phyloP scores from a whole-genome alignment of 208 protist species.

The Leishmania tropica region DNA sequence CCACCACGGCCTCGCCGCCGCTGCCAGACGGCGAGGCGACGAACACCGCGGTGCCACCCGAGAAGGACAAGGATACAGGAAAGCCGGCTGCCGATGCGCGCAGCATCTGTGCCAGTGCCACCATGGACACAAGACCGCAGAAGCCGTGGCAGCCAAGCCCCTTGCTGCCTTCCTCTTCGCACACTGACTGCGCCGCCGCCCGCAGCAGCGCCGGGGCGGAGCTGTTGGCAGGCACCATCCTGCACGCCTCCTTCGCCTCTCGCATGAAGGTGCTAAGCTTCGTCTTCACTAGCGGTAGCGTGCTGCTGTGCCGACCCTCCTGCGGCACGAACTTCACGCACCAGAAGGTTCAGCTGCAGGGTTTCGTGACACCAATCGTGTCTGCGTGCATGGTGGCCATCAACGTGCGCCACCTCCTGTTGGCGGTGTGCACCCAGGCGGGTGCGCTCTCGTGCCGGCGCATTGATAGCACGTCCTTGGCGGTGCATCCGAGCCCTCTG shows the following conservation, averaged over 20 bases:
- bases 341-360: conserved; percentile 42
- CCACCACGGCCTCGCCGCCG: conserved; percentile 5
- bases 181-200: not conserved
- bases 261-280: conserved; percentile 47
- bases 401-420: conserved; percentile 56
- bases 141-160: not conserved
- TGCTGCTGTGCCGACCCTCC: conserved; percentile 49
- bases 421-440: conserved; percentile 58
- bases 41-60: not conserved
- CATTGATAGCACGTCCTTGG: conserved; percentile 25
- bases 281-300: conserved; percentile 55
- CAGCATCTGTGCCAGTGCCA: not conserved
- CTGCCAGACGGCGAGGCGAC: not conserved
- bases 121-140: not conserved
- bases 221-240: conserved; percentile 39
- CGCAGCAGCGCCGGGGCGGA: conserved; percentile 3
- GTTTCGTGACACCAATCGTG: conserved; percentile 33
- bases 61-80: not conserved
- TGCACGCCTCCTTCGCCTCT: conserved; percentile 43
- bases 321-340: conserved; percentile 52
- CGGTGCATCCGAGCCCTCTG: conserved; percentile 30
- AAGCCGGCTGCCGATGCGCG: not conserved
- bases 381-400: conserved; percentile 39
- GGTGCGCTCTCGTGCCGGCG: conserved; percentile 57
- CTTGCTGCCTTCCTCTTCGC: not conserved